Base-by-base conservation (phyloP, 192 early-diverging fungal genomes). In the Coemansia sp. region DNA sequence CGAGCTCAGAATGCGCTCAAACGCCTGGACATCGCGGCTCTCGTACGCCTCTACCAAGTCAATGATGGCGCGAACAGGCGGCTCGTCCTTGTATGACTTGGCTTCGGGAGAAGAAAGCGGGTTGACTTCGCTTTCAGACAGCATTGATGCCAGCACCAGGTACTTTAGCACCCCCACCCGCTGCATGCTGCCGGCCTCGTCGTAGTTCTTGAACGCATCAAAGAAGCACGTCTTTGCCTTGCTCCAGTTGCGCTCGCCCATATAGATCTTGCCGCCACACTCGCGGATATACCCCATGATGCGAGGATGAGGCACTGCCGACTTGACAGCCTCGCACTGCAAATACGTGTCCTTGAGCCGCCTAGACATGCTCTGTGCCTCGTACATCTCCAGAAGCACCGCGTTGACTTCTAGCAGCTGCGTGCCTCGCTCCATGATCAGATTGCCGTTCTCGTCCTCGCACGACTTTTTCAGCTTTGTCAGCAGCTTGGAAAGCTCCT, bases 231-330 rank as follows among this genome's bases (percentile, higher is more conserved):
- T 82, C 65, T 95, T 89, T 0, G 96, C 96, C 64, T 88, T 79
- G 43, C 88, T 84, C 96, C 96, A 98, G 53, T 71, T 83, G 79
- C 83, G 85, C 80, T 98, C 96, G 46, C 79, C 79, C 94, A 98
- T 96, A 69, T 93, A 90, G 91, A 98, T 94, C 60, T 96, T 98
- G 18, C 96, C 96, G 26, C 94, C 96, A 64, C 92, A 95, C 80
- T 96, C 94, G 41, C 90, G 86, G 66, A 98, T 96, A 20, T 94
- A 87, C 32, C 93, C 94, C 92, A 96, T 93, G 76, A 96, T 93
- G 18, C 92, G 81, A 40, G 96, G 96, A 62, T 94, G 93, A 5
- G 96, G 92, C 37, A 98, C 96, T 8, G 94, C 96, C 6, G 91
- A 94, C 70, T 89, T 90, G 41, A 98, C 87, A 18, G 79, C 69